Conservation (phyloP, 768 basidiomycete genomes). For the Hypholoma sublateritium region DNA sequence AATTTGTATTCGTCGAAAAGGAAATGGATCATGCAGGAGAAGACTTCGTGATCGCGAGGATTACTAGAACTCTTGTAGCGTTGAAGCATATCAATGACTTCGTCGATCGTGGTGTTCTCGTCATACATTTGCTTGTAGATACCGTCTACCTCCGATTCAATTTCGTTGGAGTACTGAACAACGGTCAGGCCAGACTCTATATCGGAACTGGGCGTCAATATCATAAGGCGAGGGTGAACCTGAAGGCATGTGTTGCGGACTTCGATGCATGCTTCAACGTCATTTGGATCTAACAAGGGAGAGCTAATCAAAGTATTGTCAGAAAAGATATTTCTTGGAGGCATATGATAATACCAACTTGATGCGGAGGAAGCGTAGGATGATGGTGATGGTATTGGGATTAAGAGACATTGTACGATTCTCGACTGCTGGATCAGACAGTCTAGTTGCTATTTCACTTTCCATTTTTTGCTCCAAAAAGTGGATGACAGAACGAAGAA, state of each 20-base stretch:
- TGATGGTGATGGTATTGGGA: constrained; percentile 87
- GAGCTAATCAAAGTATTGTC: constrained; percentile 46
- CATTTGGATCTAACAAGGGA: constrained; percentile 69
- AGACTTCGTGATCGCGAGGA: constrained; percentile 89
- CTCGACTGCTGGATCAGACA: constrained; percentile 78
- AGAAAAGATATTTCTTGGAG: neutral
- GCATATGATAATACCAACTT: constrained; percentile 46
- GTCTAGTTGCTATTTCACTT: constrained; percentile 73
- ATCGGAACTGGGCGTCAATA: constrained; percentile 81
- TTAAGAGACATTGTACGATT: constrained; percentile 84
- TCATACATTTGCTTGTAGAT: constrained; percentile 99
- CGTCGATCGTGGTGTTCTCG: constrained; percentile 90
- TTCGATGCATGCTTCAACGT: constrained; percentile 86
- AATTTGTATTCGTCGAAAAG: constrained; percentile 99
- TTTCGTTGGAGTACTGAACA: constrained; percentile 82
- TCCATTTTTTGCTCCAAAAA: constrained; percentile 95
- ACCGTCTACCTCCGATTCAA: constrained; percentile 89
- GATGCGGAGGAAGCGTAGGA: constrained; percentile 85
- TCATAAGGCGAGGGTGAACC: constrained; percentile 95
- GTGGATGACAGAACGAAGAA: constrained; percentile 81
- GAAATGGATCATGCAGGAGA: constrained; percentile 99
- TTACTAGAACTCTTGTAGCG: constrained; percentile 81
- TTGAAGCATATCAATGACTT: constrained; percentile 87
- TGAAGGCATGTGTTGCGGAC: constrained; percentile 92
- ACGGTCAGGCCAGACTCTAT: constrained; percentile 90